Evolutionary conservation across 805 yeast species (phyloP).

Genomic region (Suhomyces emberorum): DNA sequence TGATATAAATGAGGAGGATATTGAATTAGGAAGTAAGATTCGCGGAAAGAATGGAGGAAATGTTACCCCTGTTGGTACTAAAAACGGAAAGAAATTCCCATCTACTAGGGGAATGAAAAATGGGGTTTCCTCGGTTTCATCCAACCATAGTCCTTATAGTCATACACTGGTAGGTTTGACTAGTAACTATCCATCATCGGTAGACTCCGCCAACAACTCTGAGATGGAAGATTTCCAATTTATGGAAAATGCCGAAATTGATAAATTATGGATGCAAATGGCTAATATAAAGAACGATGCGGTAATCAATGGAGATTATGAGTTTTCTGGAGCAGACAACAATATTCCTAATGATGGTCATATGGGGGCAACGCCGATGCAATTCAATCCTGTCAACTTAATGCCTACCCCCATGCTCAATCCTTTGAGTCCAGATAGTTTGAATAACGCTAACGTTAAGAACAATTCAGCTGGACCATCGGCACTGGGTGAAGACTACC

Average conservation of each 20-base stretch:
- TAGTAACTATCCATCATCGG: slow-evolving; percentile 3
- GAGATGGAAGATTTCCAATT: slow-evolving; percentile 14
- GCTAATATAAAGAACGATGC: slow-evolving; percentile 19
- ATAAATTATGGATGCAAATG: slow-evolving; percentile 35
- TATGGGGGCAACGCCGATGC: not conserved
- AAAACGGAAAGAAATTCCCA: not conserved
- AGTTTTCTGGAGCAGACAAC: not conserved
- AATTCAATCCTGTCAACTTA: not conserved
- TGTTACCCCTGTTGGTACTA: not conserved
- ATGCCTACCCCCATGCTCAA: not conserved
- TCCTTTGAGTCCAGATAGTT: slow-evolving; percentile 7
- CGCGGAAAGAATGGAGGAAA: not conserved
- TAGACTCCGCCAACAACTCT: slow-evolving; percentile 6
- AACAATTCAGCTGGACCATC: not conserved
- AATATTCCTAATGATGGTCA: not conserved
- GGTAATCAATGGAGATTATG: not conserved
- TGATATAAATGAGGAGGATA: slow-evolving; percentile 4
- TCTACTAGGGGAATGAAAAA: not conserved
- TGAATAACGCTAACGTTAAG: not conserved
- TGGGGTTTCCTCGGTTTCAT: not conserved
- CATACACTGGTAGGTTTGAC: not conserved
- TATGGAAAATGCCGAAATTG: slow-evolving; percentile 29
- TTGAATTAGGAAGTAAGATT: slow-evolving; percentile 1
- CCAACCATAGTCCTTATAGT: not conserved
- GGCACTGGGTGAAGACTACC: not conserved